Conservation (phyloP, 371 early-diverging fungal species). For the Chytridium lagenaria region DNA sequence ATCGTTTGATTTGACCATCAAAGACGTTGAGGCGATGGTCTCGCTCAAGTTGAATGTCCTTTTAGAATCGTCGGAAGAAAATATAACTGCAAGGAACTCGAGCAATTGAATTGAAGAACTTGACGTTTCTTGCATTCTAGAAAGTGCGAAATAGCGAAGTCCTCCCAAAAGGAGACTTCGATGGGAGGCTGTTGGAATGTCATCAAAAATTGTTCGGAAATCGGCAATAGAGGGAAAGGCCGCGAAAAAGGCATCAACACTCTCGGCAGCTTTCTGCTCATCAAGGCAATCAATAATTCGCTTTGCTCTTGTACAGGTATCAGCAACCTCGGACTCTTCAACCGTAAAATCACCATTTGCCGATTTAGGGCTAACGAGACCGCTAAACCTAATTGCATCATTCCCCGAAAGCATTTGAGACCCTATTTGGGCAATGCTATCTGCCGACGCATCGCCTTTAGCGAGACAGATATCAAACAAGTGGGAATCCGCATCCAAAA, state of each 20-base stretch:
- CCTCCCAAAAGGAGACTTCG: not conserved
- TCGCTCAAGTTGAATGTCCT: not conserved
- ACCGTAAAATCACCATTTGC: not conserved
- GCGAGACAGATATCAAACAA: not conserved
- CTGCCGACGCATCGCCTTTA: not conserved
- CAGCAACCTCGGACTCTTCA: not conserved
- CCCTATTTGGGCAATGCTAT: not conserved
- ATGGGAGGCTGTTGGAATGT: not conserved
- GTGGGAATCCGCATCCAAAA: too few species aligned
- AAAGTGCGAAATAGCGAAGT: not conserved
- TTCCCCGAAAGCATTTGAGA: not conserved
- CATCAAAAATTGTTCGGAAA: not conserved
- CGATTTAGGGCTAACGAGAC: not conserved
- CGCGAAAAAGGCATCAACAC: not conserved
- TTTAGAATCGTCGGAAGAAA: not conserved
- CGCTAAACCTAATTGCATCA: not conserved
- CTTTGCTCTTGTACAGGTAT: not conserved
- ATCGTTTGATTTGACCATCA: not conserved
- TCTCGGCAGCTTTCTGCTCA: not conserved
- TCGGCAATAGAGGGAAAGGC: not conserved
- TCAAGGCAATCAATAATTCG: not conserved
- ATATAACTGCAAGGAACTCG: not conserved
- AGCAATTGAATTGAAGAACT: not conserved
- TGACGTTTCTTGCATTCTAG: not conserved
- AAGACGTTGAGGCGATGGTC: not conserved